These are phyloP conservation scores for Penicillium corylophilum DNA, from an alignment of 2,329 filamentous ascomycete genomes.

Conservation along the genomic window DNA sequence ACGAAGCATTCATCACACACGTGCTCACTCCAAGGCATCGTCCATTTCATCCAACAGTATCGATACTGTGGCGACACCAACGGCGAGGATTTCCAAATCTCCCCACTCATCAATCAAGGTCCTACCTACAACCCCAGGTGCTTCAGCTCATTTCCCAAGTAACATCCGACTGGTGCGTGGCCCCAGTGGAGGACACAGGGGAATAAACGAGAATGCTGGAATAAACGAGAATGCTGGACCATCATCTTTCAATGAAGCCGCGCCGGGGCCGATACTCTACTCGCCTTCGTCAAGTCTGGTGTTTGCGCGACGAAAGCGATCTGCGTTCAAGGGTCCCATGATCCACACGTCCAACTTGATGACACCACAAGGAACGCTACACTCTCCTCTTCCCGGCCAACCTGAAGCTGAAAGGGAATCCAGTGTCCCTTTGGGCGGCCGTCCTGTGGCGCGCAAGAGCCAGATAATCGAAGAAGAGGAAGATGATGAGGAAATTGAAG, in stretches of 20 bases:
- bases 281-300: slow-evolving; percentile 45
- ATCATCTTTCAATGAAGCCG: slow-evolving; percentile 40
- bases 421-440: slow-evolving; percentile 17
- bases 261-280: slow-evolving; percentile 36
- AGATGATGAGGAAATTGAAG: slow-evolving; percentile 44
- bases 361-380: slow-evolving; percentile 33
- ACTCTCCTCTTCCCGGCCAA: slow-evolving; percentile 35
- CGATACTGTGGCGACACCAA: slow-evolving; percentile 66
- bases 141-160: slow-evolving; percentile 69
- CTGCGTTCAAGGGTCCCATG: slow-evolving; percentile 48
- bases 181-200: slow-evolving; percentile 27
- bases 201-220: slow-evolving; percentile 24
- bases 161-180: slow-evolving; percentile 80
- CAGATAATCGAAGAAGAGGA: slow-evolving; percentile 49
- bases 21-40: slow-evolving; percentile 89
- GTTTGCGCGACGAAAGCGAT: slow-evolving; percentile 47
- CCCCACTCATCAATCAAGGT: slow-evolving; percentile 93
- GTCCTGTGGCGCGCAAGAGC: slow-evolving; percentile 37
- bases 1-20: slow-evolving; percentile 83
- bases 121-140: slow-evolving; percentile 83
- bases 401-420: slow-evolving; percentile 21
- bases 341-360: slow-evolving; percentile 40
- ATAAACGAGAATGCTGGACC: slow-evolving; percentile 22
- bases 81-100: slow-evolving; percentile 65
- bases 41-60: slow-evolving; percentile 83